These are phyloP conservation scores for Trichodelitschia bisporula DNA, from an alignment of 495 filamentous ascomycete genomes.

Conservation along the genomic window DNA sequence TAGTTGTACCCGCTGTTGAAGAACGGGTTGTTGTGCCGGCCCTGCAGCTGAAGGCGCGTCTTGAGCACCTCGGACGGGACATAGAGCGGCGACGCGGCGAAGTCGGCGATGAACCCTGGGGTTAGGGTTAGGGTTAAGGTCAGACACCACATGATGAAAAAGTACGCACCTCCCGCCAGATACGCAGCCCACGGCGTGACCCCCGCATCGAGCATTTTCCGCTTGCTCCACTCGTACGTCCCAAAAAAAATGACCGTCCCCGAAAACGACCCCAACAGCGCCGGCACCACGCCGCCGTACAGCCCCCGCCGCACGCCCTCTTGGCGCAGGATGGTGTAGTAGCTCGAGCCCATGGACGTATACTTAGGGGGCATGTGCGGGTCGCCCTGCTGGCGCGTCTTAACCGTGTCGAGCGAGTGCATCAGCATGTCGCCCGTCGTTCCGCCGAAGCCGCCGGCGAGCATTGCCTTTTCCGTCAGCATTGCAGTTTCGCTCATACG, in stretches of 20 bases:
- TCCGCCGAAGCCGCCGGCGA: conserved; percentile 77
- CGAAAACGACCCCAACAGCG: conserved; percentile 76
- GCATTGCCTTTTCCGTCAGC: conserved; percentile 42
- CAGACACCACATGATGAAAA: conserved; percentile 63
- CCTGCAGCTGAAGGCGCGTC: conserved; percentile 82
- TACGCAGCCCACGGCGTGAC: conserved; percentile 61
- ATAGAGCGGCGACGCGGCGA: conserved; percentile 86
- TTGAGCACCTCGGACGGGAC: conserved; percentile 73
- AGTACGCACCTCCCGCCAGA: conserved; percentile 45
- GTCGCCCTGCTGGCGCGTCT: conserved; percentile 96
- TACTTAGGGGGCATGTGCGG: conserved; percentile 79
- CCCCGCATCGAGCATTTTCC: conserved; percentile 61
- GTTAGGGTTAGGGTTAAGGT: conserved; percentile 87
- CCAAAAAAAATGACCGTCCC: conserved; percentile 93
- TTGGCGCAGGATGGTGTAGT: conserved; percentile 75
- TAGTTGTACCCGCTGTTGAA: conserved; percentile 77
- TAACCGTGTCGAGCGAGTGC: conserved; percentile 97
- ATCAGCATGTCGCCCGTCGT: conserved; percentile 91
- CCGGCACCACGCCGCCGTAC: conserved; percentile 81
- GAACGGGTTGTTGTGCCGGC: conserved; percentile 79
- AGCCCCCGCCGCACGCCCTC: conserved; percentile 71
- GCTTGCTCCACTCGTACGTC: conserved; percentile 85
- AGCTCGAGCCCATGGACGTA: conserved; percentile 65
- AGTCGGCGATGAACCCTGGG: conserved; percentile 81
- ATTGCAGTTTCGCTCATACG: neutral